Evolutionary conservation across 768 basidiomycete species (phyloP).

Genomic region (Suillus subluteus): DNA sequence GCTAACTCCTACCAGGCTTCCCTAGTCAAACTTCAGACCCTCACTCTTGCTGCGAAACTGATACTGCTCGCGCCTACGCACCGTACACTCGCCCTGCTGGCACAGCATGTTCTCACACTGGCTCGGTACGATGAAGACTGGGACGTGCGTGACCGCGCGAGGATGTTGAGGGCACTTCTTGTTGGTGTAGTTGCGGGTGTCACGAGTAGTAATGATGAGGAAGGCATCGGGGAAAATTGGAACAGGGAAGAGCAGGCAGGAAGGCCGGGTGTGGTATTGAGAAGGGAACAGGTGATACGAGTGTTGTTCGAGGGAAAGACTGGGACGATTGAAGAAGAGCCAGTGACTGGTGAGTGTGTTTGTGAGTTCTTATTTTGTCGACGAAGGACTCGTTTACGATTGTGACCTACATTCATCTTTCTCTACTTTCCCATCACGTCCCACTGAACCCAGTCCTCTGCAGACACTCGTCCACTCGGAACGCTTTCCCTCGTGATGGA

Average conservation of each 20-base stretch:
- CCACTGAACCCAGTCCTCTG: slow-evolving; percentile 35
- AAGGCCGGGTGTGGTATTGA: slow-evolving; percentile 65
- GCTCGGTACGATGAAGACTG: slow-evolving; percentile 89
- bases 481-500: slow-evolving; percentile 67
- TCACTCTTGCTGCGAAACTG: slow-evolving; percentile 88
- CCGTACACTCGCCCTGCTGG: slow-evolving; percentile 53
- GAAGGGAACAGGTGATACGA: slow-evolving; percentile 79
- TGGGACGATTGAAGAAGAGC: slow-evolving; percentile 45
- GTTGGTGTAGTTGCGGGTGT: slow-evolving; percentile 51
- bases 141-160: slow-evolving; percentile 88
- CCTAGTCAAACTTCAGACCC: slow-evolving; percentile 78
- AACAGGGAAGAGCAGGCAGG: neutral
- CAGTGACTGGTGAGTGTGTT: slow-evolving; percentile 34
- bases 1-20: slow-evolving; percentile 44
- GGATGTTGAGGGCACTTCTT: slow-evolving; percentile 77
- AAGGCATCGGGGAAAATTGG: slow-evolving; percentile 29
- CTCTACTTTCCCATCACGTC: slow-evolving; percentile 13
- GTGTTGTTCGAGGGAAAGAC: slow-evolving; percentile 82
- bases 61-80: slow-evolving; percentile 67
- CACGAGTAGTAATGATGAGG: slow-evolving; percentile 42
- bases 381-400: slow-evolving; percentile 3
- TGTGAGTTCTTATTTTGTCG: slow-evolving; percentile 6
- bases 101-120: slow-evolving; percentile 76
- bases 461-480: slow-evolving; percentile 52
- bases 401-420: neutral